These are phyloP conservation scores for Amanita rubescens DNA, from an alignment of 768 basidiomycete species.

Conservation along the genomic window DNA sequence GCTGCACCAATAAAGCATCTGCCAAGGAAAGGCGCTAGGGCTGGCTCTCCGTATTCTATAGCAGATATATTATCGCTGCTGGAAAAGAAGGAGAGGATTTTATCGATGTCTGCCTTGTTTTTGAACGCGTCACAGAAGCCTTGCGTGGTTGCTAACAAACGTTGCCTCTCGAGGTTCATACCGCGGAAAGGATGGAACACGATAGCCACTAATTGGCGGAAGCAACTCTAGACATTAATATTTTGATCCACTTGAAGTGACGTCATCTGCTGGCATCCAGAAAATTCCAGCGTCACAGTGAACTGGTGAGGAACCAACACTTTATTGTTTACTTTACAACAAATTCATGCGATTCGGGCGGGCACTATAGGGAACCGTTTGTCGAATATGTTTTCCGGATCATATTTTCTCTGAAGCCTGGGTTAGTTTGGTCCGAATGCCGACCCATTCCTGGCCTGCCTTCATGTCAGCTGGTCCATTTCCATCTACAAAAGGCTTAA, in stretches of 20 bases:
- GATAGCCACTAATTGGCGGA: no score
- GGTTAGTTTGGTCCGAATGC: conserved; percentile 35
- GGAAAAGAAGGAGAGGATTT: conserved; percentile 46
- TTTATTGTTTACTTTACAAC: no score
- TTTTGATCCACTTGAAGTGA: no score
- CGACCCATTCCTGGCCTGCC: conserved; percentile 17
- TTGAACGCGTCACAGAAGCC: conserved; percentile 49
- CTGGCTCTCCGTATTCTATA: conserved; percentile 47
- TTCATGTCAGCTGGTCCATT: background rate
- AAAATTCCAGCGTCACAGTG: no score
- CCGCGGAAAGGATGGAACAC: background rate
- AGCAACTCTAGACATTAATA: no score
- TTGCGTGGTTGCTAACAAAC: conserved; percentile 37
- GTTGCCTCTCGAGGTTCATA: conserved; percentile 21
- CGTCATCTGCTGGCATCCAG: no score
- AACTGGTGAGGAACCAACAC: no score
- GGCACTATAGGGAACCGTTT: conserved; percentile 29
- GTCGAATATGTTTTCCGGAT: conserved; percentile 36
- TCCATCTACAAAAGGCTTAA: background rate
- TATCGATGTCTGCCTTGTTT: conserved; percentile 30
- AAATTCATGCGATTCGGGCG: no score
- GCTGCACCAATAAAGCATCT: conserved; percentile 35
- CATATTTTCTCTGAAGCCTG: conserved; percentile 30
- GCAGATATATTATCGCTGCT: conserved; percentile 33
- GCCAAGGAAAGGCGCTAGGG: conserved; percentile 56